phyloP scores from a whole-genome alignment of 2,329 filamentous ascomycete genomes.

The Huntiella abstrusa region DNA sequence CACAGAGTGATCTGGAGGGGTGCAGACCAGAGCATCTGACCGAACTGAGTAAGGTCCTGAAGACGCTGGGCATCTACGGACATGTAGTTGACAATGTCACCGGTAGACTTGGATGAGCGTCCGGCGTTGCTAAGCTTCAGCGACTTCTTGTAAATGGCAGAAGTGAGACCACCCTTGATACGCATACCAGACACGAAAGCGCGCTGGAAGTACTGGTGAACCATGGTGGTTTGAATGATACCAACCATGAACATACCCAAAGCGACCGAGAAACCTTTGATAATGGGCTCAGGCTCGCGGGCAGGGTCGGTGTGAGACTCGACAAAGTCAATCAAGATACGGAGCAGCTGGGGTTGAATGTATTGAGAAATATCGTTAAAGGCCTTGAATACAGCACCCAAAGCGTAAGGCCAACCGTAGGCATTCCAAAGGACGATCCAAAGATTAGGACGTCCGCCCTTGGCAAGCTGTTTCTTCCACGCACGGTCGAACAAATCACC shows the following conservation, averaged over 20 bases:
- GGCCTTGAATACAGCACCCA: conserved; percentile 75
- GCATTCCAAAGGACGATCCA: conserved; percentile 74
- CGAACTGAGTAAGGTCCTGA: conserved; percentile 87
- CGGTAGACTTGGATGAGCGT: conserved; percentile 70
- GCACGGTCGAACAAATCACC: conserved; percentile 49
- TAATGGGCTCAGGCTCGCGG: conserved; percentile 50
- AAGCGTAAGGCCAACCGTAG: conserved; percentile 68
- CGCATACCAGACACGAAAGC: conserved; percentile 88
- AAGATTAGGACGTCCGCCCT: conserved; percentile 44
- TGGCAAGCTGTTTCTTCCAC: conserved; percentile 60
- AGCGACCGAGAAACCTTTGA: conserved; percentile 73
- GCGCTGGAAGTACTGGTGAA: conserved; percentile 92
- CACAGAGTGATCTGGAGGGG: conserved; percentile 92
- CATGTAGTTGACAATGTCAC: conserved; percentile 99
- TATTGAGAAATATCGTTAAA: conserved; percentile 74
- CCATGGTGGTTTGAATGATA: conserved; percentile 65
- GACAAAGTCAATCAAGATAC: conserved; percentile 68
- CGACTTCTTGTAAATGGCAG: conserved; percentile 84
- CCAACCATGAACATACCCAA: conserved; percentile 83
- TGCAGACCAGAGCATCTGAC: conserved; percentile 88
- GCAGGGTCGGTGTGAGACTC: conserved; percentile 31
- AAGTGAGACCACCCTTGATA: conserved; percentile 77
- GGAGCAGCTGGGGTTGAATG: conserved; percentile 74
- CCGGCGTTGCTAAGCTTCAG: conserved; percentile 86
- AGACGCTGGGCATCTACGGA: conserved; percentile 92